A percentile compares a stretch with the other conserved stretches of the same genome.
phyloP scores from a whole-genome alignment of 2,329 filamentous ascomycete genomes.

The Colletotrichum spinosum region DNA sequence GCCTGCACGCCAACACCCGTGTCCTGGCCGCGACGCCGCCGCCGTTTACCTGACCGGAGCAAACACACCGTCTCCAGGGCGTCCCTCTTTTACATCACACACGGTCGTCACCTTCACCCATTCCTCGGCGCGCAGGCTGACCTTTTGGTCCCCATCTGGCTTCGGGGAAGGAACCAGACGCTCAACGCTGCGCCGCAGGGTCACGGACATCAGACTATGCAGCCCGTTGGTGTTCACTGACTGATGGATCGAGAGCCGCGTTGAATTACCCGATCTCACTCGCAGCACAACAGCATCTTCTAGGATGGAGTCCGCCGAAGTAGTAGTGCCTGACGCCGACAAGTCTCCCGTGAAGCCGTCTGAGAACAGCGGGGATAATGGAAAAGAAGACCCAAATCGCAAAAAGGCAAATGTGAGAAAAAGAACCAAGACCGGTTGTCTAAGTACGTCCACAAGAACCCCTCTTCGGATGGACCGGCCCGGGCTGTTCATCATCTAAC shows the following conservation, averaged over 20 bases:
- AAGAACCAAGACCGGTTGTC: constrained; percentile 91
- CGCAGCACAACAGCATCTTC: constrained; percentile 29
- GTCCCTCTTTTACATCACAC: background rate
- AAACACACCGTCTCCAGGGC: too few species aligned
- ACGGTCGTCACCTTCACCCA: background rate
- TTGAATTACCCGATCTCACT: constrained; percentile 21
- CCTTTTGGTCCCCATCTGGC: background rate
- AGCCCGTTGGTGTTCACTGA: constrained; percentile 7
- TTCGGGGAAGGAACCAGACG: constrained; percentile 5
- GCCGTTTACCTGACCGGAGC: constrained; percentile 4
- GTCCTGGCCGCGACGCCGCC: constrained; percentile 17
- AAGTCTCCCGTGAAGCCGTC: constrained; percentile 46
- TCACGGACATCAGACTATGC: constrained; percentile 21
- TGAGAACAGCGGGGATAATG: constrained; percentile 49
- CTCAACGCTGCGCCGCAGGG: constrained; percentile 2
- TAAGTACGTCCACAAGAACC: constrained; percentile 69
- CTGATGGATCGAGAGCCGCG: constrained; percentile 30
- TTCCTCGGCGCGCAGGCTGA: constrained; percentile 2
- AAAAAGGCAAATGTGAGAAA: constrained; percentile 68
- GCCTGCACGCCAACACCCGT: constrained; percentile 3
- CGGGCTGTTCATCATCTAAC: constrained; percentile 7
- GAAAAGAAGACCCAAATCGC: constrained; percentile 54
- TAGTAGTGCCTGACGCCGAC: constrained; percentile 40
- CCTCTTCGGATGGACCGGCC: background rate
- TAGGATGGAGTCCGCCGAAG: constrained; percentile 46